Evolutionary conservation across 768 basidiomycete species (phyloP), one percentile per base, ranked within the genome.

Genomic region (Naganishia kalamii): DNA sequence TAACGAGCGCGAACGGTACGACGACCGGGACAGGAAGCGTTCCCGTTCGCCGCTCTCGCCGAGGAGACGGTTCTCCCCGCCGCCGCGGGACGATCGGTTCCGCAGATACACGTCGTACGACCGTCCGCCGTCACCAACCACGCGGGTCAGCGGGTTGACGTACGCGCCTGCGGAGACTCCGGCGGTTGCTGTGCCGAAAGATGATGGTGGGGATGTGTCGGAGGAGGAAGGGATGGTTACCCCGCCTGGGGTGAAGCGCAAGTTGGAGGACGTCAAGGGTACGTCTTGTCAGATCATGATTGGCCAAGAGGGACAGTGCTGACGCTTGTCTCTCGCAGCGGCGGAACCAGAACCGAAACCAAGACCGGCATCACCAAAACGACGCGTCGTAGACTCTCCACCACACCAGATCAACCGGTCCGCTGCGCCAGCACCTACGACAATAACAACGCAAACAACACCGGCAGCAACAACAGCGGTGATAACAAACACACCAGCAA

Each of bases 151-250:
- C 6, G 43, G 43, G 43, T 44, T 44, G 43, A 5, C 19, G 43
- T 44, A 44, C 21, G 11, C 43, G 8, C 19, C 43, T n/a, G 43
- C 43, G 11, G 43, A 44, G 43, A 44, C 8, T 40, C 8, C 43
- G 21, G 13, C 43, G 43, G 43, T 44, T 40, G 17, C 37, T n/a
- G 43, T 44, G 11, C 8, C 37, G 37, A 40, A 40, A 30, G 27
- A 4, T 30, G 29, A 2, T 21, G 32, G 21, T 15, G 51, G 23
- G 11, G 54, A 17, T 6, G 54, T 7, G 17, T 57, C 54, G 12
- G 54, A 57, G 23, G 54, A 57, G 19, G 54, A 57, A 17, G 54
- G 54, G 17, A 57, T 57, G 54, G 54, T 57, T 6, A 57, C 54
- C 4, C 54, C 54, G 23, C 54, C 54, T 19, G 19, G 21, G 32